Evolutionary conservation across 306 rosid species (phyloP).

Genomic region (Delonix regia): DNA sequence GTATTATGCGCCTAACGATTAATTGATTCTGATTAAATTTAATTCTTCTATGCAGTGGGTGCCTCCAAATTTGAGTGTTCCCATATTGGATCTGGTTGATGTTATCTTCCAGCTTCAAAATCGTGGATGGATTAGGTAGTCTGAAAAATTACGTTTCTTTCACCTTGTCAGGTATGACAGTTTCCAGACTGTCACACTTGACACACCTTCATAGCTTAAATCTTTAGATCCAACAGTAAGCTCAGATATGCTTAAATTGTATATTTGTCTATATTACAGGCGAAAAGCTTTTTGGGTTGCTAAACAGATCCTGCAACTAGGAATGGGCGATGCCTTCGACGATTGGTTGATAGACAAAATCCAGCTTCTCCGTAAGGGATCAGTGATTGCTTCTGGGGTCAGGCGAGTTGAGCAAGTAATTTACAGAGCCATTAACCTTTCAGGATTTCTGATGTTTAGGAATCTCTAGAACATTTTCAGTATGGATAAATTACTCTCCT

Average conservation of each 20-base stretch:
- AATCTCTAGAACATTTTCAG: not conserved
- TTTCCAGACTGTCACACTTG: too few relatives aligned
- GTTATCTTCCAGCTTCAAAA: slow-evolving; percentile 75
- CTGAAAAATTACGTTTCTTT: slow-evolving; percentile 1
- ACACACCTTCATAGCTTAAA: slow-evolving; percentile 44
- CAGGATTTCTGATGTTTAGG: not conserved
- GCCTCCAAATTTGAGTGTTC: slow-evolving; percentile 68
- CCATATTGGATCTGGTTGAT: slow-evolving; percentile 67
- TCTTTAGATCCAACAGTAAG: not conserved
- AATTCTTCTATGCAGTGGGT: slow-evolving; percentile 59
- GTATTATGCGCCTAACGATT: not conserved
- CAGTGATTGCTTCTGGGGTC: slow-evolving; percentile 65
- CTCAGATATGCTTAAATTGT: slow-evolving; percentile 22
- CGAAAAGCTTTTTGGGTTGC: slow-evolving; percentile 80
- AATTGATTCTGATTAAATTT: not conserved
- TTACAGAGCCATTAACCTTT: slow-evolving; percentile 17
- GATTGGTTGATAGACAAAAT: slow-evolving; percentile 74
- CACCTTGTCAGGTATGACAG: too few relatives aligned
- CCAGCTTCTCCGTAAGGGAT: slow-evolving; percentile 66
- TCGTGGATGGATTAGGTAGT: slow-evolving; percentile 84
- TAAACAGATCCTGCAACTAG: slow-evolving; percentile 73
- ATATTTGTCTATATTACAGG: slow-evolving; percentile 41
- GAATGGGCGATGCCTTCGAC: slow-evolving; percentile 82
- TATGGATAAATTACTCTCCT: not conserved
- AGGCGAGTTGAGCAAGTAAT: slow-evolving; percentile 61